Conservation (phyloP, 2,329 filamentous ascomycete species). For the Xylariaceae sp. region DNA sequence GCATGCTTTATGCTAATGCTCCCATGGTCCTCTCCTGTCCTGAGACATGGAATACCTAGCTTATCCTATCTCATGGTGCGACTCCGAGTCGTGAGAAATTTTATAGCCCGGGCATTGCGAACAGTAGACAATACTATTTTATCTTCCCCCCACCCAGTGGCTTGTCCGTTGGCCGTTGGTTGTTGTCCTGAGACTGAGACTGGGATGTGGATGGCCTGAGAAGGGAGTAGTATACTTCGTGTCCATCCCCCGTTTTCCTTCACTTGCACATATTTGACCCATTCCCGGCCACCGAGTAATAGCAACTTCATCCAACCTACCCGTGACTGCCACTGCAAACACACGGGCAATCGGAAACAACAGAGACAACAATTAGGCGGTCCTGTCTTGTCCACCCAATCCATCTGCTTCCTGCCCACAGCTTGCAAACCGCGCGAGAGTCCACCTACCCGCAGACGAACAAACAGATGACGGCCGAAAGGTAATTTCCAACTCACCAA, state of each 20-base stretch:
- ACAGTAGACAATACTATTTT: background rate
- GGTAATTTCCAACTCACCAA: conserved; percentile 5
- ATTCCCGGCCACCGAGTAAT: background rate
- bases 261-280: background rate
- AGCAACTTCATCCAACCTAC: background rate
- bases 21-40: background rate
- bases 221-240: background rate
- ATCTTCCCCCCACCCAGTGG: background rate
- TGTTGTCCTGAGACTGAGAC: background rate
- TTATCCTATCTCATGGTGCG: conserved; percentile 4
- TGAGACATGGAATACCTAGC: conserved; percentile 11
- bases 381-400: conserved; percentile 7
- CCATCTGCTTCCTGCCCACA: conserved; percentile 5
- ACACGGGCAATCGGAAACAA: background rate
- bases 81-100: conserved; percentile 1
- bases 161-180: background rate
- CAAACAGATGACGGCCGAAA: background rate
- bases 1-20: conserved; percentile 12
- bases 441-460: background rate
- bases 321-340: background rate
- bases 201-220: background rate
- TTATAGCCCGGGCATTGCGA: conserved; percentile 5
- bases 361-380: background rate
- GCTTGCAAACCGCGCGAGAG: conserved; percentile 24
- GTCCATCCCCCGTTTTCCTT: background rate